Evolutionary conservation across 2,329 filamentous ascomycete species (phyloP).

Genomic region (Penicillium brasilianum): DNA sequence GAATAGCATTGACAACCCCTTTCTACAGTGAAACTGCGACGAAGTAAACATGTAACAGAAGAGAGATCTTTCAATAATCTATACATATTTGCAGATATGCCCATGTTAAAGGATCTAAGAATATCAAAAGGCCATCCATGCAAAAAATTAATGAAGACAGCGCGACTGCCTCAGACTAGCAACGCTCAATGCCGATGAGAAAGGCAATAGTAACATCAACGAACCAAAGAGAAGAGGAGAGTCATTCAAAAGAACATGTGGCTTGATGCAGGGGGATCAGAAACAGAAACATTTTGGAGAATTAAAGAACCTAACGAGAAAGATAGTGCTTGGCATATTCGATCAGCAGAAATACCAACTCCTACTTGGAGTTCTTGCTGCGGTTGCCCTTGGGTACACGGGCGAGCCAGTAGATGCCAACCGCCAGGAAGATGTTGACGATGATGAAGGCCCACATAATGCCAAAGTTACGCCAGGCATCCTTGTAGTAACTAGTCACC

Average conservation of each 20-base stretch:
- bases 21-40: too few species aligned
- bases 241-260: neutral
- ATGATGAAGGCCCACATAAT: conserved; percentile 69
- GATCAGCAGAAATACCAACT: neutral
- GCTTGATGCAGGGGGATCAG: neutral
- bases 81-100: neutral
- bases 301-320: neutral
- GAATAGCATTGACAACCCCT: too few species aligned
- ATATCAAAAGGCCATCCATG: neutral
- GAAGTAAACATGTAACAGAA: neutral
- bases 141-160: neutral
- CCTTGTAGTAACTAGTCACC: conserved; percentile 49
- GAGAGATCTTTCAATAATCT: neutral
- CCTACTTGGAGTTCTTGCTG: conserved; percentile 25
- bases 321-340: neutral
- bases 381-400: conserved; percentile 55
- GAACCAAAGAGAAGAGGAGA: neutral
- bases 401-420: conserved; percentile 67
- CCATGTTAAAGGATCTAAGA: neutral
- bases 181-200: neutral
- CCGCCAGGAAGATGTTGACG: conserved; percentile 66
- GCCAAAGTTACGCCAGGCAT: conserved; percentile 72
- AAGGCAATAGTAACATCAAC: neutral
- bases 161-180: neutral
- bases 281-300: neutral